Conservation (phyloP, 495 filamentous ascomycete species). For the Aspergillus leporis region DNA sequence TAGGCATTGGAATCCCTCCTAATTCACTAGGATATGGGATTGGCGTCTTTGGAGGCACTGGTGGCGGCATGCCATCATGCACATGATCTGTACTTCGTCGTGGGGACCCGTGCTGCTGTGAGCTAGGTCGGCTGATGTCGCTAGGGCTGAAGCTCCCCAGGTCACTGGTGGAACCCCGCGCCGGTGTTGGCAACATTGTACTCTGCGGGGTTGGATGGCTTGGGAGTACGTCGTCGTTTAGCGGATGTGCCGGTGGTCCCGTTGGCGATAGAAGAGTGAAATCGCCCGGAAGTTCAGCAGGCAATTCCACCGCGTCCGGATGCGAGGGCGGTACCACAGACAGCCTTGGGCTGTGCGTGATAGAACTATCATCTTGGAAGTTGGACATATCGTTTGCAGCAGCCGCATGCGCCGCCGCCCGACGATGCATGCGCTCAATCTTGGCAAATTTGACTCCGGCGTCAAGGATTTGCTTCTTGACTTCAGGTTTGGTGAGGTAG, state of each 20-base stretch:
- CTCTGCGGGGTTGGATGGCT: conserved; percentile 38
- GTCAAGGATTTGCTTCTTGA: conserved; percentile 71
- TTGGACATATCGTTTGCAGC: conserved; percentile 23
- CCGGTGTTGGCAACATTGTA: conserved; percentile 23
- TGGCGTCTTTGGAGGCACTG: conserved; percentile 83
- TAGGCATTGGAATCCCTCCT: conserved; percentile 37
- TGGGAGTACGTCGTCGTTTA: conserved; percentile 32
- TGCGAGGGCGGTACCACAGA: conserved; percentile 43
- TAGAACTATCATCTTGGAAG: conserved; percentile 15
- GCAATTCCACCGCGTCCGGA: conserved; percentile 62
- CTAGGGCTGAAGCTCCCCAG: conserved; percentile 36
- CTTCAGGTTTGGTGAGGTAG: conserved; percentile 73
- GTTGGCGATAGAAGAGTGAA: conserved; percentile 30
- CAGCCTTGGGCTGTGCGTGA: conserved; percentile 21
- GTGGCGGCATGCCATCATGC: conserved; percentile 62
- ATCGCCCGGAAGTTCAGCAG: conserved; percentile 53
- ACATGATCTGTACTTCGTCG: conserved; percentile 47
- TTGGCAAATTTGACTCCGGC: conserved; percentile 82
- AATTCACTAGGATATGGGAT: conserved; percentile 53
- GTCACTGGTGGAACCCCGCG: conserved; percentile 42
- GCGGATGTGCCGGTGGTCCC: conserved; percentile 28
- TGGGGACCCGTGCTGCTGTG: conserved; percentile 43
- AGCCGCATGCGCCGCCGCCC: conserved; percentile 41
- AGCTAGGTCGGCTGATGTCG: conserved; percentile 34
- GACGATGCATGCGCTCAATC: conserved; percentile 68